A percentile compares a stretch with the other conserved stretches of the same genome.
Conservation (phyloP, 1,284 basidiomycete species). For the Moesziomyces sp. region DNA sequence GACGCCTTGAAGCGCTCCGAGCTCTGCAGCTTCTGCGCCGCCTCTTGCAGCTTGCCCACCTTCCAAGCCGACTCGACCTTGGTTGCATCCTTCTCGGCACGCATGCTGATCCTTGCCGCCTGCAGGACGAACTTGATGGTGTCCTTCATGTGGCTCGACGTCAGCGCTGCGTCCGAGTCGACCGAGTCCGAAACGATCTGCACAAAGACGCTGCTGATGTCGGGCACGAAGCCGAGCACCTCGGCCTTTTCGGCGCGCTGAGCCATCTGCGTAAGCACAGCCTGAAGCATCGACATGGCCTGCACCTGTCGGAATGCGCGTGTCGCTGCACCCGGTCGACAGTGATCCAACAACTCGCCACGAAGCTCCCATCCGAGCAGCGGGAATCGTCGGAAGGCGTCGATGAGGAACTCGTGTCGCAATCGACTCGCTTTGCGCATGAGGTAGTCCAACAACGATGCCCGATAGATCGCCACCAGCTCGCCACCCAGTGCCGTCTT, state of each 20-base stretch:
- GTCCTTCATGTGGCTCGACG: conserved; percentile 80
- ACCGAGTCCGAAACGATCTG: conserved; percentile 73
- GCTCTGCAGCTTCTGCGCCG: conserved; percentile 29
- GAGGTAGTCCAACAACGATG: conserved; percentile 81
- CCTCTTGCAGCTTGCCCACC: conserved; percentile 63
- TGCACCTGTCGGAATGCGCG: conserved; percentile 70
- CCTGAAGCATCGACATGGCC: conserved; percentile 78
- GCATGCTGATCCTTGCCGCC: conserved; percentile 76
- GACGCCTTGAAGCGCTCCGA: conserved; percentile 50
- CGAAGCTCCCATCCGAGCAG: conserved; percentile 77
- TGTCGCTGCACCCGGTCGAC: conserved; percentile 43
- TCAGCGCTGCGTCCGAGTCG: conserved; percentile 69
- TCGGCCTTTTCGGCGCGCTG: conserved; percentile 67
- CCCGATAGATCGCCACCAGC: conserved; percentile 74
- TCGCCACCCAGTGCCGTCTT: conserved; percentile 31
- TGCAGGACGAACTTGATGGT: conserved; percentile 79
- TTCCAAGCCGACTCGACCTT: conserved; percentile 61
- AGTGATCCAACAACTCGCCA: conserved; percentile 73
- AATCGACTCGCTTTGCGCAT: conserved; percentile 82
- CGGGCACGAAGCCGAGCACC: conserved; percentile 72
- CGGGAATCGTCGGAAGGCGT: conserved; percentile 80
- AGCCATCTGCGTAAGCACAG: conserved; percentile 75
- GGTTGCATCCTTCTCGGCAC: conserved; percentile 55
- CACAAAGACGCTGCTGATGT: conserved; percentile 72
- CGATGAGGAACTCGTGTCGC: conserved; percentile 80